Base-by-base conservation (phyloP, 2,329 filamentous ascomycete species). In the Hypocreales sp. region DNA sequence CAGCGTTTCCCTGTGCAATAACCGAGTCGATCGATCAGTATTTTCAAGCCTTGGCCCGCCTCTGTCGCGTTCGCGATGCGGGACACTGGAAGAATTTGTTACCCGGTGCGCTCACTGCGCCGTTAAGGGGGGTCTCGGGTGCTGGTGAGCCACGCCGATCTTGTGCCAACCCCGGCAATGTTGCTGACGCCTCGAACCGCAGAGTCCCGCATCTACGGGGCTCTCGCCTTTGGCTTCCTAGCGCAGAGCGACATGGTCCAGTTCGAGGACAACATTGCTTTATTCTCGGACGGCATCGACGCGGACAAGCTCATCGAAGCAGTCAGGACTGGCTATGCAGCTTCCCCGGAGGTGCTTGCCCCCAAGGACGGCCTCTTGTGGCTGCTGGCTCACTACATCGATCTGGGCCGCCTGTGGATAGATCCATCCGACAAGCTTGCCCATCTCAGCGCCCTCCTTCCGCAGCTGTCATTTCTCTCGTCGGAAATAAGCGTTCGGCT, bases 361-460 rank as follows among this genome's bases (percentile, higher is more conserved):
- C 44, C 51, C 1, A 52, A 52, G 20, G 51, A 60, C 22, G 49
- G 53, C 8, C 61, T 71, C 20, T 48, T 82, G 21, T 76, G 73
- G 61, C 59, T 80, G 16, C 52, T 83, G 16, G 65, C 78, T 10
- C 72, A 79, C 40, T 76, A 77, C 35, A 64, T 80, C 33, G 62
- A 67, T 27, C 47, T 78, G 9, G 61, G 64, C 27, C 55, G 56
- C 29, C 49, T 47, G 8, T 51, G 49, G 24, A 38, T 40, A 10
- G 42, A 47, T 16, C 40, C 45, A 8, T 42, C 41, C 4, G 46
- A 55, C 20, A 53, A 54, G 10, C 40, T 55, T 5, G 42, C 48
- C 7, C 64, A 63, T 35, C 42, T 74, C 5, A 56, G 60, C 28
- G 61, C 65, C 1, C 42, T 74, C 5, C 65, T 71, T 31, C 50